Percentiles rank a stretch among this genome's conserved stretches.
phyloP scores from a whole-genome alignment of 331 rosid genomes.

The Malus hybrid region DNA sequence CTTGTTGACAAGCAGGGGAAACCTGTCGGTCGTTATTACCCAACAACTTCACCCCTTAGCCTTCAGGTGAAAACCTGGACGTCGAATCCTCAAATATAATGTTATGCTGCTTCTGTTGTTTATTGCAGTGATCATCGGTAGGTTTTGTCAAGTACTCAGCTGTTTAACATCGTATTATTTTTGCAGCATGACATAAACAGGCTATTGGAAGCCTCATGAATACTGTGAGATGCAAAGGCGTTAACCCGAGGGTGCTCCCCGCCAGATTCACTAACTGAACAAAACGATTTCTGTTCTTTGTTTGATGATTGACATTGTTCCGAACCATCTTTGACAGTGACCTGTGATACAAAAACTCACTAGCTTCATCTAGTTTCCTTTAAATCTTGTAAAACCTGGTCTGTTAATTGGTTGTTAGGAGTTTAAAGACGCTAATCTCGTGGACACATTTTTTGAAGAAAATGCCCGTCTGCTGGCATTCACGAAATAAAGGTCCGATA shows the following conservation, averaged over 20 bases:
- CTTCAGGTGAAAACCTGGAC: constrained; percentile 33
- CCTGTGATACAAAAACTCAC: background rate
- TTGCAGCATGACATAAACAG: constrained; percentile 51
- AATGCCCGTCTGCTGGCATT: background rate
- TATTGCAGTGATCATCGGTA: background rate
- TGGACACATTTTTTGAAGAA: background rate
- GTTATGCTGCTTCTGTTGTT: background rate
- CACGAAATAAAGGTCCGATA: background rate
- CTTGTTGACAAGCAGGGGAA: constrained; percentile 60
- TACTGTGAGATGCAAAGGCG: background rate
- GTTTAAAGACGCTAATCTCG: background rate
- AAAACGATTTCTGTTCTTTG: background rate
- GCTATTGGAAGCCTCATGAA: constrained; percentile 26
- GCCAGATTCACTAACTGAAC: background rate
- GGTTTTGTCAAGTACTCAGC: background rate
- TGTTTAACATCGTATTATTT: background rate
- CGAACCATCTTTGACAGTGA: background rate
- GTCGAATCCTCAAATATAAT: background rate
- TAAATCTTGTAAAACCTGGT: background rate
- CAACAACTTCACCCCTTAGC: constrained; percentile 64
- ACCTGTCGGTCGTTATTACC: constrained; percentile 57
- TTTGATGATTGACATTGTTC: background rate
- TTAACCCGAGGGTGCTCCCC: background rate
- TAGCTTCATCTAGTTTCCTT: background rate
- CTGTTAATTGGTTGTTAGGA: background rate